phyloP scores from a whole-genome alignment of 345 rosid species.

The Syzygium grande region DNA sequence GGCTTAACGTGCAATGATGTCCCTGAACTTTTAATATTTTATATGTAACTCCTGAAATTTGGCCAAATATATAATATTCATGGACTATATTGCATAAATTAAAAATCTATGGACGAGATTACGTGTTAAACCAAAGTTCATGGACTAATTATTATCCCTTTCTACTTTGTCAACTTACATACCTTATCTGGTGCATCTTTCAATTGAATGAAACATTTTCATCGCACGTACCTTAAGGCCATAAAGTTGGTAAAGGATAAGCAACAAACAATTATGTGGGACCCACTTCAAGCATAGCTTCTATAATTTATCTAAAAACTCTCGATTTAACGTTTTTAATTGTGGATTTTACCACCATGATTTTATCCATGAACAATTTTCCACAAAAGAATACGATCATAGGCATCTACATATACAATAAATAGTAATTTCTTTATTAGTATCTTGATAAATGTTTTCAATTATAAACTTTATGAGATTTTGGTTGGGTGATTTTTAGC shows the following conservation, averaged over 20 bases:
- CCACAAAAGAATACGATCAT: background rate
- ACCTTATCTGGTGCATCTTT: background rate
- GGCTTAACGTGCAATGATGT: accelerated
- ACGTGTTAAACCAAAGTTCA: background rate
- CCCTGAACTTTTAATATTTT: accelerated
- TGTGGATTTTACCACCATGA: background rate
- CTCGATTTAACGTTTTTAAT: background rate
- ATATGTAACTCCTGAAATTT: too few relatives aligned
- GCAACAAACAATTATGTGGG: background rate
- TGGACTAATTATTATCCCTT: background rate
- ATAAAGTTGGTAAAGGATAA: background rate
- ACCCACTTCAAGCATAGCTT: background rate
- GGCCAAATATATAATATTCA: accelerated
- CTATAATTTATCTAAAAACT: background rate
- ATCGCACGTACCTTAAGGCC: background rate
- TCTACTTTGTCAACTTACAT: background rate
- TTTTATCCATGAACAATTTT: background rate
- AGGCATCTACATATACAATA: background rate
- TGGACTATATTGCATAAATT: background rate
- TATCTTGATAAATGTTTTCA: background rate
- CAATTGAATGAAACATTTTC: background rate
- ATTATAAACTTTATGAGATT: background rate
- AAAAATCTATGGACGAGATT: background rate
- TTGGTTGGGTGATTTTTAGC: background rate
- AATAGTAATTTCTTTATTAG: background rate